phyloP scores from a whole-genome alignment of 148 eudicot species.

The Pouteria glomerata region DNA sequence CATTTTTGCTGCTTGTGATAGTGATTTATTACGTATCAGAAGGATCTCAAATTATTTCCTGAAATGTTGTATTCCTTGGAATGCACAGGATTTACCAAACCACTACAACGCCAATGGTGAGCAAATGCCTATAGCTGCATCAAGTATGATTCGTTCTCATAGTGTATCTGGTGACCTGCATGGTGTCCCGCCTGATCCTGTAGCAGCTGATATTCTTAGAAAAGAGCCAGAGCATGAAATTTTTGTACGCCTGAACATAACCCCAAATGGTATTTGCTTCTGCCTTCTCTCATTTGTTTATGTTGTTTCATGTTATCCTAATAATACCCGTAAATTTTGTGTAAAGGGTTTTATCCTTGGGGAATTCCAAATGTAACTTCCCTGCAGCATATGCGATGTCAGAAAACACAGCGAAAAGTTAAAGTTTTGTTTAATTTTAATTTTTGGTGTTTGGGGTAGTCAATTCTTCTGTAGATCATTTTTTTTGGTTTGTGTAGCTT shows the following conservation, averaged over 20 bases:
- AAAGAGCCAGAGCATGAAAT: slow-evolving; percentile 99
- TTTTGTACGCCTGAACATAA: slow-evolving; percentile 83
- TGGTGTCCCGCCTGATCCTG: slow-evolving; percentile 95
- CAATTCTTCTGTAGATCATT: no score
- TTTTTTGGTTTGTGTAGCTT: no score
- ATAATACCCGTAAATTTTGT: not conserved
- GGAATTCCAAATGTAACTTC: slow-evolving; percentile 1
- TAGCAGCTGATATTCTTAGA: slow-evolving; percentile 96
- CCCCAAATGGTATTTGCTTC: slow-evolving; percentile 60
- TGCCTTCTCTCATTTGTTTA: not conserved
- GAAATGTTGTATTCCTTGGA: not conserved
- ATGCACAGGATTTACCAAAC: slow-evolving; percentile 47
- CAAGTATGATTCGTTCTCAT: slow-evolving; percentile 88
- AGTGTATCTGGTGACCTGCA: slow-evolving; percentile 96
- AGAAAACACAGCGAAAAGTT: not conserved
- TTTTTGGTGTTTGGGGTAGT: no score
- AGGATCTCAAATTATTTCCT: not conserved
- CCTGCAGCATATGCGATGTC: not conserved
- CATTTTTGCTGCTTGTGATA: not conserved
- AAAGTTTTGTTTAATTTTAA: no score
- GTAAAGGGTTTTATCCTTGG: not conserved
- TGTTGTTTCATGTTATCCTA: not conserved
- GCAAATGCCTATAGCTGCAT: slow-evolving; percentile 50
- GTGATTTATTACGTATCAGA: not conserved
- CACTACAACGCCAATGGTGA: slow-evolving; percentile 53